These are phyloP conservation scores for Remersonia thermophila DNA, from an alignment of 2,329 filamentous ascomycete species.

Conservation along the genomic window DNA sequence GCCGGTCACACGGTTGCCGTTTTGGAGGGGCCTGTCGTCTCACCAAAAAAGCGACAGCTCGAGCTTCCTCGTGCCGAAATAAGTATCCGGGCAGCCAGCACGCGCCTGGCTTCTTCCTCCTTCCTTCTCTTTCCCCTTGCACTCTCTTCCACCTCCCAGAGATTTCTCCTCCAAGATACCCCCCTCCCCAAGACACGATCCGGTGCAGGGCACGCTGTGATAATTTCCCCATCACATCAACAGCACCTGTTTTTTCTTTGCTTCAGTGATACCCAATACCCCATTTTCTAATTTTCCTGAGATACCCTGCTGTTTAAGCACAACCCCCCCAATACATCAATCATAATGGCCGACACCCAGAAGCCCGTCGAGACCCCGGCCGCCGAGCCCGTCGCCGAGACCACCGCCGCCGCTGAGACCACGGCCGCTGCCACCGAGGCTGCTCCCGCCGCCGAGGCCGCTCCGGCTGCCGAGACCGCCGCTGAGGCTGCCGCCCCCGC, in stretches of 20 bases:
- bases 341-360: conserved; percentile 61
- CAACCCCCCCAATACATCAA: conserved; percentile 12
- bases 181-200: conserved; percentile 6
- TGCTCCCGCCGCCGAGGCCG: conserved; percentile 23
- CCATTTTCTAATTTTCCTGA: conserved; percentile 16
- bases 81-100: conserved; percentile 16
- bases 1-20: conserved; percentile 7
- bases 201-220: conserved; percentile 16
- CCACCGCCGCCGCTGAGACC: conserved; percentile 24
- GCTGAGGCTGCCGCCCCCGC: conserved; percentile 20
- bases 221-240: conserved; percentile 11
- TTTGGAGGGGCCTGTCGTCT: conserved; percentile 2
- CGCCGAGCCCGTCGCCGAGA: conserved; percentile 32
- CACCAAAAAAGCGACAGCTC: conserved; percentile 5
- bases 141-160: conserved; percentile 9
- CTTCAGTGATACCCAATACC: conserved; percentile 20
- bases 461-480: conserved; percentile 29
- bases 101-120: conserved; percentile 14
- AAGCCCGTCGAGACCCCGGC: conserved; percentile 52
- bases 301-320: conserved; percentile 18
- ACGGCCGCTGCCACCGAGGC: conserved; percentile 28
- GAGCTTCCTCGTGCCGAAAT: conserved; percentile 14
- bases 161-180: conserved; percentile 14
- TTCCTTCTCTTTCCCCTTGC: conserved; percentile 15
- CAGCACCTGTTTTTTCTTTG: conserved; percentile 13